Evolutionary conservation across 2,329 filamentous ascomycete genomes (phyloP), one percentile per base, ranked within the genome.

Genomic region (Epichloe elymi): DNA sequence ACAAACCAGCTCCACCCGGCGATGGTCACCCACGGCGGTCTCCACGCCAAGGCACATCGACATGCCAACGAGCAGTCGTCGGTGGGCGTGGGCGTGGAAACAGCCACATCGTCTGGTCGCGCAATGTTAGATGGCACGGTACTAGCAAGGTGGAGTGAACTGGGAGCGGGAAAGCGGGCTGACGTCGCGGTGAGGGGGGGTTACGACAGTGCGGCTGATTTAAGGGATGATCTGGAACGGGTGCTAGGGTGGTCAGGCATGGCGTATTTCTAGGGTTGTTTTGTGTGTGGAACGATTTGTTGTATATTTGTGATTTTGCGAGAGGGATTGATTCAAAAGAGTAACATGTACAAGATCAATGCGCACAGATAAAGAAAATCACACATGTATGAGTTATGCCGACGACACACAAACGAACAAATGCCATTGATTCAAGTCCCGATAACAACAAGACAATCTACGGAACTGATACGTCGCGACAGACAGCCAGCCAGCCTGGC

Each of bases 31-130:
- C 71, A 85, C 4, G 87, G 83, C 7, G 88, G 87, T 0, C 73
- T 96, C 47, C 97, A 97, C 66, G 85, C 88, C 2, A 82, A 86
- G 51, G 87, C 83, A 0, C 87, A 91, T 68, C 78, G 93, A 14
- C 72, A 72, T 46, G 79, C 60, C 15, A 17, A 36, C 41, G 75
- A 58, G 10, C 38, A 65, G 67, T 56, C 74, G 11, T 48, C 51
- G 70, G 54, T 53, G 66, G 5, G 70, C 6, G 66, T 78, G 0
- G 78, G 74, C 14, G 77, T 82, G 1, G 79, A 82, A 48, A 74
- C 73, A 51, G 78, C 70, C 57, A 52, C 58, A 3, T 77, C 75
- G 1, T 78, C 75, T 0, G 79, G 78, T 1, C 72, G 86, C 17
- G 82, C 79, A 2, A 77, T 94, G 48, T 76, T 96, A 4, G 90